Conservation (phyloP, 108 stramenopile species). For the Pseudonitzschia multiseries region DNA sequence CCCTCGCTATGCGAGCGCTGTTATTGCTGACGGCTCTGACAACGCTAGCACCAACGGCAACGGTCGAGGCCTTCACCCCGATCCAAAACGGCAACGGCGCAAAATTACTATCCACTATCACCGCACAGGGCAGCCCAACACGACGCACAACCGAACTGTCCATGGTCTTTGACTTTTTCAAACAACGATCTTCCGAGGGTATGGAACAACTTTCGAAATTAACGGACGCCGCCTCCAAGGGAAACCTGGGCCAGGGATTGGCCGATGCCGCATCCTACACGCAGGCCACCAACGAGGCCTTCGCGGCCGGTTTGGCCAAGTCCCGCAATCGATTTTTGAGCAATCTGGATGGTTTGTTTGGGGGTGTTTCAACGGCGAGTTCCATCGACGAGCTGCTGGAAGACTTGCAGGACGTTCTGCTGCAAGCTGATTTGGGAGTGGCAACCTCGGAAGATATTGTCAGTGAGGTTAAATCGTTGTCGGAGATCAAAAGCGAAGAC, state of each 20-base stretch:
- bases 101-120: too few species aligned
- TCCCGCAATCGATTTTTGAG: constrained; percentile 67
- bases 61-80: not conserved
- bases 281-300: constrained; percentile 51
- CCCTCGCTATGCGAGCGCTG: not conserved
- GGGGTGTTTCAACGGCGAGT: constrained; percentile 25
- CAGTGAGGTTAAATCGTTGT: constrained; percentile 65
- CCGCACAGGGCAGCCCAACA: not conserved
- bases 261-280: constrained; percentile 58
- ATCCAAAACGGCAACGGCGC: not conserved
- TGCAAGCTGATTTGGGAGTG: constrained; percentile 83
- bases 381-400: constrained; percentile 57
- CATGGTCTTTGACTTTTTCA: constrained; percentile 87
- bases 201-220: constrained; percentile 59
- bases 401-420: constrained; percentile 66
- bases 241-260: constrained; percentile 50
- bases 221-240: constrained; percentile 39
- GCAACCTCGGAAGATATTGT: constrained; percentile 78
- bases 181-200: constrained; percentile 62
- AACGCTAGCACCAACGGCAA: not conserved
- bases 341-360: constrained; percentile 62
- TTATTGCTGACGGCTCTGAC: not conserved
- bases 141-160: constrained; percentile 26
- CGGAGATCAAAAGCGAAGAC: constrained; percentile 4
- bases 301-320: constrained; percentile 75